These are phyloP conservation scores for Fusarium citri DNA, from an alignment of 2,329 filamentous ascomycete species.

Conservation along the genomic window DNA sequence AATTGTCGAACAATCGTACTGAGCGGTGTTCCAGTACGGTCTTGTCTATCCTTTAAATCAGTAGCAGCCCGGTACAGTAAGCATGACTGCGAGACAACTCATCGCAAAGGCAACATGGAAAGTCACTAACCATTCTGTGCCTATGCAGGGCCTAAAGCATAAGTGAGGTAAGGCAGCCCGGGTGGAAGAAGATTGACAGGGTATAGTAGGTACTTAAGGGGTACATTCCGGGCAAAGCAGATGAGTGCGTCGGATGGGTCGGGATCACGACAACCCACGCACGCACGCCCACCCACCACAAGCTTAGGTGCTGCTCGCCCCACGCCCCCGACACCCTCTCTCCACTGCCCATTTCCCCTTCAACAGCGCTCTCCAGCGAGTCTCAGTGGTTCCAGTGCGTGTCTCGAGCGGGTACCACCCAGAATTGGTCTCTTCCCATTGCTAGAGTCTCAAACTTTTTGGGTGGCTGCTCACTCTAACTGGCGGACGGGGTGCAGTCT, in stretches of 20 bases:
- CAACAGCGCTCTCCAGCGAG: constrained; percentile 35
- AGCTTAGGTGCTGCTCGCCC: constrained; percentile 25
- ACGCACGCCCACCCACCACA: constrained; percentile 37
- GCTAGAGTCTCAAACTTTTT: constrained; percentile 34
- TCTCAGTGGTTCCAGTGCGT: constrained; percentile 39
- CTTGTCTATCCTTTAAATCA: background rate
- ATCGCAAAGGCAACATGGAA: constrained; percentile 4
- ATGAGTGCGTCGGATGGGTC: constrained; percentile 43
- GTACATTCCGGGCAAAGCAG: constrained; percentile 33
- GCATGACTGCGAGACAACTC: constrained; percentile 21
- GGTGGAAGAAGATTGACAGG: background rate
- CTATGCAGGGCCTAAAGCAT: constrained; percentile 3
- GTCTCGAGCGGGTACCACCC: constrained; percentile 37
- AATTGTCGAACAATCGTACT: background rate
- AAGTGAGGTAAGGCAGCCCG: background rate
- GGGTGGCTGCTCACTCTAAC: constrained; percentile 27
- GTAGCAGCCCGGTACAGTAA: constrained; percentile 3
- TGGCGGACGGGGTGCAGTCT: constrained; percentile 34
- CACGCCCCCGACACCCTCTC: constrained; percentile 43
- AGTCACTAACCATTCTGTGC: constrained; percentile 6
- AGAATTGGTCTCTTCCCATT: constrained; percentile 31
- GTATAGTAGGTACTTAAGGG: constrained; percentile 22
- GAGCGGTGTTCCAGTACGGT: background rate
- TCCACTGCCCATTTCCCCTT: constrained; percentile 48
- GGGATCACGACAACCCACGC: constrained; percentile 39